Percentiles rank a stretch among this genome's conserved stretches.
phyloP scores from a whole-genome alignment of 2,329 filamentous ascomycete species.

The Colletotrichum musae region DNA sequence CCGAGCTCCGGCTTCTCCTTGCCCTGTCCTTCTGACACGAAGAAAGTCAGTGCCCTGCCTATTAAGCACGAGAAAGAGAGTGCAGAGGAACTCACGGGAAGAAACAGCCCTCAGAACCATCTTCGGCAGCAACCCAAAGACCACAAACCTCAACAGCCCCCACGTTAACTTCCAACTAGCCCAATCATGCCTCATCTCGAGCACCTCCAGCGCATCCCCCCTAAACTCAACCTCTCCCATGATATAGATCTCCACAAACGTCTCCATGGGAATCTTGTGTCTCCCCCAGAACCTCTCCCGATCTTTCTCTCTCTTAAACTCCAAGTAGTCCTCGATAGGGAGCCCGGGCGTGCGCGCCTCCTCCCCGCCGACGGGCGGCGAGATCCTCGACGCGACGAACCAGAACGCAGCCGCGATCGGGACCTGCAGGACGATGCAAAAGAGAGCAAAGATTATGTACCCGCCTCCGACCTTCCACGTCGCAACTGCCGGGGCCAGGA shows the following conservation, averaged over 20 bases:
- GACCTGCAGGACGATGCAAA: neutral
- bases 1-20: constrained; percentile 78
- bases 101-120: neutral
- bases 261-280: constrained; percentile 84
- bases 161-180: constrained; percentile 54
- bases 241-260: constrained; percentile 93
- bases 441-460: constrained; percentile 4
- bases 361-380: constrained; percentile 88
- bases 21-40: neutral
- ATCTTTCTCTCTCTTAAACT: constrained; percentile 71
- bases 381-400: constrained; percentile 79
- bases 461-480: constrained; percentile 85
- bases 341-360: constrained; percentile 84
- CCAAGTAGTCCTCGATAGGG: constrained; percentile 85
- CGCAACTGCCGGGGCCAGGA: constrained; percentile 78
- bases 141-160: neutral
- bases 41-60: neutral
- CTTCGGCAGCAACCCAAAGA: neutral
- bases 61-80: neutral
- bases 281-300: constrained; percentile 75
- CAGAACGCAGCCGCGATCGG: constrained; percentile 67
- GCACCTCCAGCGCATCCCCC: constrained; percentile 82
- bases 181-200: constrained; percentile 93
- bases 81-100: neutral
- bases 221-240: constrained; percentile 90